A percentile compares a stretch with the other conserved stretches of the same genome.
Evolutionary conservation across 73 alveolate genomes (phyloP).

Genomic region (Paramecium sonneborni): DNA sequence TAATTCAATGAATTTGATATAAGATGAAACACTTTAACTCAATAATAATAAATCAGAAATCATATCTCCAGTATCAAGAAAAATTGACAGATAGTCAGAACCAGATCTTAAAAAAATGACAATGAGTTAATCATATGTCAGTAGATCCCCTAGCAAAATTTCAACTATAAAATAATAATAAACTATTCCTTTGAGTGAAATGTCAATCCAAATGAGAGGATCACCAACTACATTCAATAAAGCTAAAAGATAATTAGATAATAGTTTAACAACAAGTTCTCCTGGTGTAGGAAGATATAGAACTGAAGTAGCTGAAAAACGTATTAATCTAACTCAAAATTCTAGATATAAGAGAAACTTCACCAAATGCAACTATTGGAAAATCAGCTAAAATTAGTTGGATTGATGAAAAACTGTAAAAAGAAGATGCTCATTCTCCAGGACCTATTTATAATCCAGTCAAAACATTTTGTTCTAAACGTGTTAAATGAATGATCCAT

Average conservation of each 20-base stretch:
- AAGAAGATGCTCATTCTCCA: conserved; percentile 41
- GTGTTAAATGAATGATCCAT: not conserved
- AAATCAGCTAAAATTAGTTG: conserved; percentile 49
- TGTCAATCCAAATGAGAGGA: not conserved
- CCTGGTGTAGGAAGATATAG: conserved; percentile 52
- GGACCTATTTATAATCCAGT: conserved; percentile 54
- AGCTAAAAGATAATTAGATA: conserved; percentile 32
- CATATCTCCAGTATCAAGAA: conserved; percentile 1
- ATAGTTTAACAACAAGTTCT: conserved; percentile 44
- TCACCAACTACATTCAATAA: conserved; percentile 33
- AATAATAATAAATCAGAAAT: conserved; percentile 3
- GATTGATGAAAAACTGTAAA: conserved; percentile 20
- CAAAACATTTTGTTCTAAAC: conserved; percentile 37
- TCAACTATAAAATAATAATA: not conserved
- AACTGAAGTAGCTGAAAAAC: conserved; percentile 18
- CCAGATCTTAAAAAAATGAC: conserved; percentile 36
- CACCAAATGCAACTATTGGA: conserved; percentile 10
- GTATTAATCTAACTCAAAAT: not conserved
- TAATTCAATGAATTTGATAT: not conserved
- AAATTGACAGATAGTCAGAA: conserved; percentile 26
- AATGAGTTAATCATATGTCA: not conserved
- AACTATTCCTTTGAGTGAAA: conserved; percentile 40
- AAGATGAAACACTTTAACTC: not conserved
- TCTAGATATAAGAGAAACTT: not conserved
- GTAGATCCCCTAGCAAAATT: conserved; percentile 31